Evolutionary conservation across 306 rosid species (phyloP), one percentile per base, ranked within the genome.

Genomic region (Fagus sylvatica): DNA sequence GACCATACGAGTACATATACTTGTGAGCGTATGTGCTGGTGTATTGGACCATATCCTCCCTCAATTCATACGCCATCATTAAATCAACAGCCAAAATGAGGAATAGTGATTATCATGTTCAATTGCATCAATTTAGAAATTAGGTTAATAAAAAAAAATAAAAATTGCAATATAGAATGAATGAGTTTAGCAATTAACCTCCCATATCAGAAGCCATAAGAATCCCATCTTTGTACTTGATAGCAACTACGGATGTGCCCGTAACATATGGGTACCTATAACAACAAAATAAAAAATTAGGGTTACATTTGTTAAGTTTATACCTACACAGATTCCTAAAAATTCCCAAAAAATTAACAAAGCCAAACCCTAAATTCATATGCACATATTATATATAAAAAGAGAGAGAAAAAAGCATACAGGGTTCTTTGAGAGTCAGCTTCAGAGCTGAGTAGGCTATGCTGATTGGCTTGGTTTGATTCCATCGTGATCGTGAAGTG

Each of bases 141-240:
- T 73, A 74, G 80, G 78, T 71, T 61, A 65, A 17, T 17, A 39
- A 34, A 3, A 39, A 46, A 28, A 7, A 7, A 9, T 11, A 32
- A n/a, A 56, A 65, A 17, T 39, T 39, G 43, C 15, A 37, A 65
- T 16, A 3, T 12, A 65, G 46, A 2, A 30, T 8, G 36, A 55
- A 53, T 65, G 59, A 34, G 60, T 71, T 56, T 48, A 40, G 76
- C 56, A 80, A 55, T 89, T 69, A 2, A 95, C 98, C 99, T 93
- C 98, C 97, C 93, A 90, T 91, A 84, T 95, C 98, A 66, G 99
- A 83, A 69, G 89, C 94, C 99, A 95, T 91, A 37, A 95, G 88
- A 84, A 95, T 87, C 48, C 96, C 99, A 93, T 95, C 97, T 82
- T 91, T 95, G 89, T 87, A 95, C 79, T 95, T 95, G 83, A 95